Evolutionary conservation across 306 rosid species (phyloP).

Genomic region (Vicia sativa): DNA sequence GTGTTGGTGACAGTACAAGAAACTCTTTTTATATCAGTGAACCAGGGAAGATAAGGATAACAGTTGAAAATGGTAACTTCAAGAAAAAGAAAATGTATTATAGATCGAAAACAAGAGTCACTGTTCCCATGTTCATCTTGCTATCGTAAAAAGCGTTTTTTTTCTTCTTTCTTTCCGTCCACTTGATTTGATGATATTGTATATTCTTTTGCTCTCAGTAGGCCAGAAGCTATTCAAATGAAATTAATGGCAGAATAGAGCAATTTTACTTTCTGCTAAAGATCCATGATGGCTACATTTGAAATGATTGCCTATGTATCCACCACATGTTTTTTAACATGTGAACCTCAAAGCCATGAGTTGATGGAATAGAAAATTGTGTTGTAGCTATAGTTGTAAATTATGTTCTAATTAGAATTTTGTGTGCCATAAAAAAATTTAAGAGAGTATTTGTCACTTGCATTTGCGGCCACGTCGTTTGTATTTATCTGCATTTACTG

Average conservation of each 20-base stretch:
- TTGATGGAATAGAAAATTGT: constrained; percentile 13
- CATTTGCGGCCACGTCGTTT: no score
- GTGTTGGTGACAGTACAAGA: constrained; percentile 58
- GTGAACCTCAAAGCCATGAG: constrained; percentile 20
- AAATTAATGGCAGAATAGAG: constrained; percentile 30
- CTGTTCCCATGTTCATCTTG: constrained; percentile 67
- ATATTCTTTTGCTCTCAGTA: constrained; percentile 26
- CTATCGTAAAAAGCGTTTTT: constrained; percentile 28
- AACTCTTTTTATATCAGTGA: constrained; percentile 82
- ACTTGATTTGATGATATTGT: constrained; percentile 27
- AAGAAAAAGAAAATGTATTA: constrained; percentile 66
- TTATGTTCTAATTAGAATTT: neutral
- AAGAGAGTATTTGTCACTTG: neutral
- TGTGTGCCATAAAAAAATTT: neutral
- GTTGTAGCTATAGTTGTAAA: neutral
- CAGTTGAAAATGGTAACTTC: constrained; percentile 64
- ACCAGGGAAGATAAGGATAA: constrained; percentile 75
- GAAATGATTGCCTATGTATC: neutral
- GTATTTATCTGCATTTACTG: neutral
- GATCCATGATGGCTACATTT: constrained; percentile 27
- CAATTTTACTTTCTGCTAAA: constrained; percentile 6
- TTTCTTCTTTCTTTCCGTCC: neutral
- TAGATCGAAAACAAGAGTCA: constrained; percentile 64
- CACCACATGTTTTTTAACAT: constrained; percentile 17
- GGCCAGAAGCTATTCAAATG: constrained; percentile 7